Percentiles rank a stretch among this genome's conserved stretches.
Conservation (phyloP, 208 protist species). For the Acanthamoeba royreba region DNA sequence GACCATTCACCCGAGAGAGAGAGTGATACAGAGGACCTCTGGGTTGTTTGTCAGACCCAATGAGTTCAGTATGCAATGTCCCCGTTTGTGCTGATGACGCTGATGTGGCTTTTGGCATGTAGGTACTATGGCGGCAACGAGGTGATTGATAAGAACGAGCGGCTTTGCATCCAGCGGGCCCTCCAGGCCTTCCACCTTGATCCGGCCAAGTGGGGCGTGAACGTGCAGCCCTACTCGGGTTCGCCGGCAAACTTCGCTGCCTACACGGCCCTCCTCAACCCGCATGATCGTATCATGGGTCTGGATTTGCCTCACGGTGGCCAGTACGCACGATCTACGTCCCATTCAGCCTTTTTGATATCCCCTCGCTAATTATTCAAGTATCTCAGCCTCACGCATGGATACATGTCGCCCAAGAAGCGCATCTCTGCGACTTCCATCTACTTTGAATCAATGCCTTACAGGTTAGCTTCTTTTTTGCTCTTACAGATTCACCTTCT, state of each 20-base stretch:
- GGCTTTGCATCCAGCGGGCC: constrained; percentile 87
- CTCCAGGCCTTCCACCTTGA: constrained; percentile 93
- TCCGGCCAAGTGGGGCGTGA: constrained; percentile 84
- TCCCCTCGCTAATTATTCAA: not conserved
- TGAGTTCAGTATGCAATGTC: too few relatives aligned
- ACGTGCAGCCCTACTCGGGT: constrained; percentile 85
- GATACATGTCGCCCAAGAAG: constrained; percentile 73
- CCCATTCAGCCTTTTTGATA: not conserved
- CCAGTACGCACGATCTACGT: constrained; percentile 48
- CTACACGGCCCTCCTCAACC: constrained; percentile 80
- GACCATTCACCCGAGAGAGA: too few relatives aligned
- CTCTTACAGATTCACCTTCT: not conserved
- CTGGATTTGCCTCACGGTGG: constrained; percentile 72
- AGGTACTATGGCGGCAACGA: constrained; percentile 85
- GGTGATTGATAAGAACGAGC: constrained; percentile 69
- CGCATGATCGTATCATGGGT: constrained; percentile 77
- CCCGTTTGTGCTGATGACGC: not conserved
- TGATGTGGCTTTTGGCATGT: not conserved
- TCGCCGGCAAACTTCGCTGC: constrained; percentile 84
- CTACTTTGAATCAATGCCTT: constrained; percentile 75
- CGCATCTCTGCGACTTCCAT: constrained; percentile 73
- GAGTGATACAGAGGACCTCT: too few relatives aligned
- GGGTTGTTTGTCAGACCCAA: too few relatives aligned
- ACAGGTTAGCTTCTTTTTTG: constrained; percentile 53
- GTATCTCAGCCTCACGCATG: constrained; percentile 65